Evolutionary conservation across 106 monocot species (phyloP).

Genomic region (Posidonia australis): DNA sequence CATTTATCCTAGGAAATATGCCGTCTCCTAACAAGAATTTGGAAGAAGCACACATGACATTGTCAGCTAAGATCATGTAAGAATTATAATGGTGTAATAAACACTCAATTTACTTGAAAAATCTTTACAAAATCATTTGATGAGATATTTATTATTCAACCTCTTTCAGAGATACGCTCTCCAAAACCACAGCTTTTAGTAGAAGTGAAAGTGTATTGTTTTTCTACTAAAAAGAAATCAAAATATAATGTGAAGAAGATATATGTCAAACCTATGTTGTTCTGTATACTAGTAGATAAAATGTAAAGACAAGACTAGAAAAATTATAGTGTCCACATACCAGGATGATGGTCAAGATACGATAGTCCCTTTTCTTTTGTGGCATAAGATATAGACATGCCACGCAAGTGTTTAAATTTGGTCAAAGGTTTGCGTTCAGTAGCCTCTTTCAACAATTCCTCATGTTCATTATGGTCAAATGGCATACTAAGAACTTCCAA

Average conservation of each 20-base stretch:
- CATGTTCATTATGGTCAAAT: constrained; percentile 45
- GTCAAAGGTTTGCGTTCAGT: constrained; percentile 30
- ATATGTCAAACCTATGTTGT: background rate
- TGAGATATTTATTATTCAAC: no score
- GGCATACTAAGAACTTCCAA: constrained; percentile 25
- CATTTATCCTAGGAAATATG: no score
- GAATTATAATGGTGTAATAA: background rate
- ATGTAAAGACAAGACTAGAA: background rate
- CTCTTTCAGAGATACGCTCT: no score
- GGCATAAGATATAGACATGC: constrained; percentile 30
- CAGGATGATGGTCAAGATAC: constrained; percentile 59
- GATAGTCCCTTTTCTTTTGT: constrained; percentile 33
- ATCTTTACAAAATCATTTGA: no score
- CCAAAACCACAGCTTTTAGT: no score
- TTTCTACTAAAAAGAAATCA: background rate
- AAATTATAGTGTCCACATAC: constrained; percentile 7
- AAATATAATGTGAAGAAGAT: background rate
- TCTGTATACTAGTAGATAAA: no score
- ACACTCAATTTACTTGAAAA: no score
- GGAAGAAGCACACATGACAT: background rate
- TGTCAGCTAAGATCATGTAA: background rate
- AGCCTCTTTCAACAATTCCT: constrained; percentile 31
- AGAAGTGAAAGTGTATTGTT: background rate
- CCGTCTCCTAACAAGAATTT: background rate
- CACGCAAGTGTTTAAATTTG: constrained; percentile 37